phyloP scores from a whole-genome alignment of 2,329 filamentous ascomycete genomes.

The Bipolaris cookei region DNA sequence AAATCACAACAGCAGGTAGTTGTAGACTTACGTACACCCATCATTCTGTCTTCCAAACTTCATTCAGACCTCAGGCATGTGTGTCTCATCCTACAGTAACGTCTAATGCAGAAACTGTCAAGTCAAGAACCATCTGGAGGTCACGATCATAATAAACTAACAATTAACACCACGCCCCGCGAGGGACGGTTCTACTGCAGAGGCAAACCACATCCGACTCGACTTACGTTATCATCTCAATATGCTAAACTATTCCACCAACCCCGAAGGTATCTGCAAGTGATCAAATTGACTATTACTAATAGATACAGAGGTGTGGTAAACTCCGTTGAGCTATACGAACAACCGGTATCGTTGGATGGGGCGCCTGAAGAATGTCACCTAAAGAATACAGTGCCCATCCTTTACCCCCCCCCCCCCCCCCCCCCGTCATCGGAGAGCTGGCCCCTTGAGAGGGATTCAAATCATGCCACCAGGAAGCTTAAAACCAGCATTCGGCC shows the following conservation, averaged over 20 bases:
- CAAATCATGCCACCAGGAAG: constrained; percentile 9
- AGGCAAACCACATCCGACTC: background rate
- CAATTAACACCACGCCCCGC: too few species aligned
- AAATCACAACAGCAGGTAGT: constrained; percentile 10
- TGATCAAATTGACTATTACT: constrained; percentile 11
- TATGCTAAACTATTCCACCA: background rate
- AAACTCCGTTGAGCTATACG: constrained; percentile 4
- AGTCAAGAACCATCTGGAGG: background rate
- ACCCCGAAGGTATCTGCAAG: constrained; percentile 1
- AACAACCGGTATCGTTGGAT: constrained; percentile 15
- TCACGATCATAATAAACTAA: too few species aligned
- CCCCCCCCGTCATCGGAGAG: constrained; percentile 13
- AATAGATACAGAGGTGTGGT: constrained; percentile 10
- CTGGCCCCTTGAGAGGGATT: constrained; percentile 9
- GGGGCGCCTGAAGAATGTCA: constrained; percentile 7
- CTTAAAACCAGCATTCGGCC: background rate
- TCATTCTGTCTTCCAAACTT: constrained; percentile 4
- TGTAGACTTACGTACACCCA: constrained; percentile 7
- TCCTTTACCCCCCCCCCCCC: constrained; percentile 10
- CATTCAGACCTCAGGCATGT: background rate
- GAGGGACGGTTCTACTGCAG: too few species aligned
- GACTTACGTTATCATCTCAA: background rate
- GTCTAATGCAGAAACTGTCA: background rate
- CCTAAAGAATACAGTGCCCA: constrained; percentile 6
- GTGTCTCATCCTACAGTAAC: background rate